Conservation (phyloP, 805 yeast species). For the Cyberlindnera saturnus region DNA sequence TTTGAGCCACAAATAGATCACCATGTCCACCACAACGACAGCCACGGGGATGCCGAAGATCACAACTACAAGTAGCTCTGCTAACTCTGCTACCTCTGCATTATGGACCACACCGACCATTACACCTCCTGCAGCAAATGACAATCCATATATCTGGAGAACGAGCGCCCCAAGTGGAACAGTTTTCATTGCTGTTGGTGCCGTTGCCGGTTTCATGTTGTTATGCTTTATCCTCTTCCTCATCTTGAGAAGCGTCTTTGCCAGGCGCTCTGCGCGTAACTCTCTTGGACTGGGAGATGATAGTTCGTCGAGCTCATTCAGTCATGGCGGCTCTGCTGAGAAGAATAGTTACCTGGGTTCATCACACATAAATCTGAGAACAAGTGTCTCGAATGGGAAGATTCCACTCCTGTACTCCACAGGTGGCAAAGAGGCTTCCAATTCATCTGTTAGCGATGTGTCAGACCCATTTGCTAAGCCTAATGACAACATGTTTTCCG, state of each 20-base stretch:
- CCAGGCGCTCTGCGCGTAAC: conserved; percentile 47
- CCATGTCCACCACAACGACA: neutral
- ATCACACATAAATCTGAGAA: conserved; percentile 7
- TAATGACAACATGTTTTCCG: conserved; percentile 15
- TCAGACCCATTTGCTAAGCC: conserved; percentile 7
- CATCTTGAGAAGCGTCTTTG: conserved; percentile 37
- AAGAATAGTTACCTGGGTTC: conserved; percentile 1
- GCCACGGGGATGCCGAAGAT: conserved; percentile 10
- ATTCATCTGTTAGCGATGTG: conserved; percentile 9
- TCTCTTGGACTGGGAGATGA: conserved; percentile 25
- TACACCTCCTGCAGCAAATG: conserved; percentile 46
- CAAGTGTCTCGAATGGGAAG: conserved; percentile 12
- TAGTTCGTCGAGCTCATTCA: conserved; percentile 14
- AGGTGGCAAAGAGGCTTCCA: neutral
- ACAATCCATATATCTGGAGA: conserved; percentile 60
- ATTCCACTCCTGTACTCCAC: conserved; percentile 17
- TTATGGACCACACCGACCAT: conserved; percentile 28
- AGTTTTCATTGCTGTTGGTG: conserved; percentile 77
- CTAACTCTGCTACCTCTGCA: conserved; percentile 8
- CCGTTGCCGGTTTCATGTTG: conserved; percentile 55
- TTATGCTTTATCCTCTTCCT: conserved; percentile 49
- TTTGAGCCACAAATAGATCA: neutral
- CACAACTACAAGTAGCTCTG: conserved; percentile 1
- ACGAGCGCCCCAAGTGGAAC: conserved; percentile 62
- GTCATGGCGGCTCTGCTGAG: conserved; percentile 9